Evolutionary conservation across 1,139 yeast genomes (phyloP).

Genomic region (Saccharomyces hybrid): DNA sequence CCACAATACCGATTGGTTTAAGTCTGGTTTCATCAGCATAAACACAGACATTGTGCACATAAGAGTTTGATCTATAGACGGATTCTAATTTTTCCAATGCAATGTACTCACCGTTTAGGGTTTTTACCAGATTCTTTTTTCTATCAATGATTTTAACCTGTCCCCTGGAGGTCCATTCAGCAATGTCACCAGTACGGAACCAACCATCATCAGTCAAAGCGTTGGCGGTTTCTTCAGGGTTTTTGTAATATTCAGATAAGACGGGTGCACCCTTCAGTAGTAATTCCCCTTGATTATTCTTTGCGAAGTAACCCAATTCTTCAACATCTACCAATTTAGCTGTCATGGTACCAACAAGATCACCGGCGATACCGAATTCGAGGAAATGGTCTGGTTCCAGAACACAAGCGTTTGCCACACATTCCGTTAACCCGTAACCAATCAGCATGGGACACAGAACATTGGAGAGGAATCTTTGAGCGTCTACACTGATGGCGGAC

Average conservation of each 20-base stretch:
- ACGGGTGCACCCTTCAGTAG: constrained; percentile 71
- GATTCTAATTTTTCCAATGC: constrained; percentile 92
- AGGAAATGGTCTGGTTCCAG: constrained; percentile 50
- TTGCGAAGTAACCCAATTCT: constrained; percentile 88
- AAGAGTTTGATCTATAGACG: constrained; percentile 71
- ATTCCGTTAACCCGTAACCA: constrained; percentile 97
- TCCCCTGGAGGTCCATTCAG: constrained; percentile 83
- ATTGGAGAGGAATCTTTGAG: constrained; percentile 75
- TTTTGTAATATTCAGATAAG: constrained; percentile 70
- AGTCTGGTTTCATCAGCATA: constrained; percentile 83
- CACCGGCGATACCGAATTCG: constrained; percentile 61
- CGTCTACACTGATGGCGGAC: constrained; percentile 76
- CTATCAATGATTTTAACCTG: constrained; percentile 82
- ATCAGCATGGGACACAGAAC: constrained; percentile 82
- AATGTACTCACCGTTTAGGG: constrained; percentile 93
- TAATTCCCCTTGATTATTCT: constrained; percentile 89
- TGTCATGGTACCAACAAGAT: constrained; percentile 74
- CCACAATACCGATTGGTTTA: constrained; percentile 86
- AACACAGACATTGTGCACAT: constrained; percentile 77
- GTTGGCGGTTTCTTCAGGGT: constrained; percentile 69
- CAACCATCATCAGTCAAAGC: constrained; percentile 74
- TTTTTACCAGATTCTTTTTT: constrained; percentile 92
- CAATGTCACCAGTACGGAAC: constrained; percentile 97
- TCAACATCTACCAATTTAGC: constrained; percentile 85
- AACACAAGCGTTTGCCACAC: constrained; percentile 81